Conservation (phyloP, 768 basidiomycete genomes). For the Termitomyces sp. region DNA sequence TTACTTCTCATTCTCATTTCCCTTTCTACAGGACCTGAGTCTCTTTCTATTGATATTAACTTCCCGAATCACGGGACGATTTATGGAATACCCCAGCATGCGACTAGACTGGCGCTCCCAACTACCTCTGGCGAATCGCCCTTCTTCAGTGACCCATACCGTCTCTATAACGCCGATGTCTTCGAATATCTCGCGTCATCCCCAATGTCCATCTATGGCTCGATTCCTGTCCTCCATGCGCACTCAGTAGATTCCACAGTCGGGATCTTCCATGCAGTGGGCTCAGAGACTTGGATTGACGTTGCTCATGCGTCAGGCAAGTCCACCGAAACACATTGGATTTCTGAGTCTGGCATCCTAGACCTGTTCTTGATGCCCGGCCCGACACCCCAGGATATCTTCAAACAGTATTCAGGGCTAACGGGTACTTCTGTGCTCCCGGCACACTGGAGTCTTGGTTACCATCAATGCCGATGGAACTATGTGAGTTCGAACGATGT, state of each 20-base stretch:
- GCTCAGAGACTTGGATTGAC: slow-evolving; percentile 94
- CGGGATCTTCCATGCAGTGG: slow-evolving; percentile 82
- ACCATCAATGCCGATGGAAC: slow-evolving; percentile 99
- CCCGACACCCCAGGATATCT: slow-evolving; percentile 75
- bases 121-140: slow-evolving; percentile 77
- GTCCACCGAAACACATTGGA: slow-evolving; percentile 91
- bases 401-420: slow-evolving; percentile 77
- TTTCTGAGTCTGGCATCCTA: slow-evolving; percentile 94
- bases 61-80: slow-evolving; percentile 91
- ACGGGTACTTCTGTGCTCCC: slow-evolving; percentile 89
- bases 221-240: slow-evolving; percentile 90
- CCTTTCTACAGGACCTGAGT: slow-evolving; percentile 79
- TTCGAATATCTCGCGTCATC: slow-evolving; percentile 90
- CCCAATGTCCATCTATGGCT: slow-evolving; percentile 80
- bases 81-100: slow-evolving; percentile 96
- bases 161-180: slow-evolving; percentile 92
- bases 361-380: slow-evolving; percentile 94
- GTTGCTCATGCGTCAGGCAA: slow-evolving; percentile 61
- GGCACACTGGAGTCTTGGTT: slow-evolving; percentile 84
- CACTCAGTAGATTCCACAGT: slow-evolving; percentile 86
- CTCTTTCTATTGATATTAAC: slow-evolving; percentile 83
- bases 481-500: slow-evolving; percentile 90
- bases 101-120: slow-evolving; percentile 83
- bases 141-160: slow-evolving; percentile 84
- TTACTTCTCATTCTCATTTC: neutral